These are phyloP conservation scores for Fistulinella prunicolor DNA, from an alignment of 768 basidiomycete genomes.

Conservation along the genomic window DNA sequence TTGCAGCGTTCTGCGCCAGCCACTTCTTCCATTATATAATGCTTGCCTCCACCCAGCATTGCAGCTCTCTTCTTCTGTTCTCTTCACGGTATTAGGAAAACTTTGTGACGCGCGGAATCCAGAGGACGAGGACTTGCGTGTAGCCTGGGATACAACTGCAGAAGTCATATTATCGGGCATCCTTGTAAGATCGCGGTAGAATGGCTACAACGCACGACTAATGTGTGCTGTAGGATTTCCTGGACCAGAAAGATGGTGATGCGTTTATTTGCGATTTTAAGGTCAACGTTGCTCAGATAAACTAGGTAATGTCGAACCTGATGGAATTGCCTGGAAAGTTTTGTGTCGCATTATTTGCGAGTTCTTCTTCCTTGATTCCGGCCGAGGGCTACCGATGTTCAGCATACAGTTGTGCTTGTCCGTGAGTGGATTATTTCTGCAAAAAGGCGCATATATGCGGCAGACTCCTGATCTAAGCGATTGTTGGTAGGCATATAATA, in stretches of 20 bases:
- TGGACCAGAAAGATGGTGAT: conserved; percentile 23
- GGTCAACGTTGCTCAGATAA: neutral
- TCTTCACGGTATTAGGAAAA: conserved; percentile 40
- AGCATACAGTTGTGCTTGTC: conserved; percentile 25
- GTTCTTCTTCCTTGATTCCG: conserved; percentile 34
- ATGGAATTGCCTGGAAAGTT: conserved; percentile 25
- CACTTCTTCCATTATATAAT: conserved; percentile 45
- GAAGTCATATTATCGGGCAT: conserved; percentile 52
- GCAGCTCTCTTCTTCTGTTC: conserved; percentile 40
- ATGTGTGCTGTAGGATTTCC: conserved; percentile 20
- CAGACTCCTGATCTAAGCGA: conserved; percentile 11
- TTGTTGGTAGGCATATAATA: conserved; percentile 47
- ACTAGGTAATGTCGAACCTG: conserved; percentile 18
- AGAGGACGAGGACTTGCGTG: conserved; percentile 19
- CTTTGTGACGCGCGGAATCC: conserved; percentile 27
- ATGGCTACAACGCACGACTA: conserved; percentile 3
- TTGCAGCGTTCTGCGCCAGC: conserved; percentile 38
- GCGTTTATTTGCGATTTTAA: neutral
- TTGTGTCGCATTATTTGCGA: conserved; percentile 36
- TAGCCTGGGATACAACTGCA: conserved; percentile 46
- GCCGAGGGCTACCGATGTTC: conserved; percentile 15
- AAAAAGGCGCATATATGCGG: conserved; percentile 30
- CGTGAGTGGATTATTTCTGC: conserved; percentile 15
- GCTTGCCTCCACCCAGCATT: conserved; percentile 39
- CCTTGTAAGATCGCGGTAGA: conserved; percentile 34